A percentile compares a stretch with the other conserved stretches of the same genome.
Evolutionary conservation across 2,329 filamentous ascomycete genomes (phyloP).

Genomic region (Hypoxylon sp.): DNA sequence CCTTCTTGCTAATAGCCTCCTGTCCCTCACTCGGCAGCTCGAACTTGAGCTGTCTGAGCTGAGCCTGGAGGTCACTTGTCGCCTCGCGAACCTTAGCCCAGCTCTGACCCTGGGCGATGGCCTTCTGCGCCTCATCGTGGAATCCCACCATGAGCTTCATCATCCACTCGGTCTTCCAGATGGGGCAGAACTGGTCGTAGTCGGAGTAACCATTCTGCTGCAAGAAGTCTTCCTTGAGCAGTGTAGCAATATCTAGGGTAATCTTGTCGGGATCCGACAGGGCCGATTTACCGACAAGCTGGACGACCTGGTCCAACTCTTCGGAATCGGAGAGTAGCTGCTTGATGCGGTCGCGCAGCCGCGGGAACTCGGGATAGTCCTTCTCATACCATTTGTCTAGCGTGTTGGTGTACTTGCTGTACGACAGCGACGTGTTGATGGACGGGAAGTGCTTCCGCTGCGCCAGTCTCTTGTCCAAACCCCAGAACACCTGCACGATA

Average conservation of each 20-base stretch:
- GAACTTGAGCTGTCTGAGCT: constrained; percentile 95
- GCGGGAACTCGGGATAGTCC: constrained; percentile 93
- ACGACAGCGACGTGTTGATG: constrained; percentile 94
- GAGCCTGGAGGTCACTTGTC: constrained; percentile 86
- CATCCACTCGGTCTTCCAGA: constrained; percentile 99
- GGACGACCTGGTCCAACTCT: constrained; percentile 97
- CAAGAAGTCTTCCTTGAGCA: constrained; percentile 98
- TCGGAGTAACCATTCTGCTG: constrained; percentile 99
- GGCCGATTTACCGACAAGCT: constrained; percentile 97
- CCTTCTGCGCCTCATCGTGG: constrained; percentile 98
- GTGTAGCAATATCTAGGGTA: constrained; percentile 88
- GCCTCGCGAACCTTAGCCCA: constrained; percentile 95
- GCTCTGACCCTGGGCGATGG: constrained; percentile 87
- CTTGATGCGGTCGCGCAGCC: constrained; percentile 91
- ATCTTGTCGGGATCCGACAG: constrained; percentile 98
- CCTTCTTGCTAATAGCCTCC: constrained; percentile 86
- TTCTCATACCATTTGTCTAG: constrained; percentile 96
- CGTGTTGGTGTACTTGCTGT: constrained; percentile 93
- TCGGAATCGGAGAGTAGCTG: constrained; percentile 95
- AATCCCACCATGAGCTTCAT: constrained; percentile 99
- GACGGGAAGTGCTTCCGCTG: constrained; percentile 99
- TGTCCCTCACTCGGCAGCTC: constrained; percentile 90
- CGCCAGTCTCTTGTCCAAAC: constrained; percentile 98
- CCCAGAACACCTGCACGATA: constrained; percentile 99
- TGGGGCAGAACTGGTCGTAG: constrained; percentile 98